Evolutionary conservation across 1,139 yeast species (phyloP).

Genomic region (Blastobotrys serpentis): DNA sequence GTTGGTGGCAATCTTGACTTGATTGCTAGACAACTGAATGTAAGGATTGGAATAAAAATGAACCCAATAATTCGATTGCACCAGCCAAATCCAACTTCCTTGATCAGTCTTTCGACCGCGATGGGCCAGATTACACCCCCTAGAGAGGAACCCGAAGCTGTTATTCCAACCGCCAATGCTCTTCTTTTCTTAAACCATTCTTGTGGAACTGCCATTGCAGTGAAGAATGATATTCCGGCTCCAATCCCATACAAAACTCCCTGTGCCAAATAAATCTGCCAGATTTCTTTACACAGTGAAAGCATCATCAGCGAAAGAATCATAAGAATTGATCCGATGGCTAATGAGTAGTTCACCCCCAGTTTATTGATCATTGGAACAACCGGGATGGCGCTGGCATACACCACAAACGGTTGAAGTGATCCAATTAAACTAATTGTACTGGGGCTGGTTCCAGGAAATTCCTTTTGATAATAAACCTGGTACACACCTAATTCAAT

Average conservation of each 20-base stretch:
- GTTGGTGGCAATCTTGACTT: constrained; percentile 32
- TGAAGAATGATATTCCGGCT: constrained; percentile 30
- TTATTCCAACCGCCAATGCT: constrained; percentile 57
- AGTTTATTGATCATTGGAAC: constrained; percentile 55
- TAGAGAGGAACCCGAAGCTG: constrained; percentile 59
- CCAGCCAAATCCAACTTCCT: constrained; percentile 51
- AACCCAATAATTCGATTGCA: constrained; percentile 51
- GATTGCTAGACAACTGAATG: constrained; percentile 38
- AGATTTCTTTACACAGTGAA: constrained; percentile 51
- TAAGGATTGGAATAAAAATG: constrained; percentile 42
- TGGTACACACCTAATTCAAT: constrained; percentile 63
- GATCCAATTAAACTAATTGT: constrained; percentile 54
- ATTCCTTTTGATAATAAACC: constrained; percentile 48
- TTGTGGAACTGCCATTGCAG: constrained; percentile 28
- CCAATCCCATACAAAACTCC: constrained; percentile 56
- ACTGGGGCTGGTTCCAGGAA: constrained; percentile 41
- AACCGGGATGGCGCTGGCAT: constrained; percentile 46
- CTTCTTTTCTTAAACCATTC: constrained; percentile 57
- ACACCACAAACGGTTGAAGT: constrained; percentile 50
- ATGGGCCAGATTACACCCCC: constrained; percentile 64
- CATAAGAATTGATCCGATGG: constrained; percentile 48
- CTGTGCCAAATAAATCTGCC: constrained; percentile 56
- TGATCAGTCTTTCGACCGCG: constrained; percentile 39
- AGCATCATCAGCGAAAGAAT: constrained; percentile 50
- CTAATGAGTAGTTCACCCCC: constrained; percentile 24